phyloP scores from a whole-genome alignment of 371 early-diverging fungal species.

The Phascolomyces articulosus region DNA sequence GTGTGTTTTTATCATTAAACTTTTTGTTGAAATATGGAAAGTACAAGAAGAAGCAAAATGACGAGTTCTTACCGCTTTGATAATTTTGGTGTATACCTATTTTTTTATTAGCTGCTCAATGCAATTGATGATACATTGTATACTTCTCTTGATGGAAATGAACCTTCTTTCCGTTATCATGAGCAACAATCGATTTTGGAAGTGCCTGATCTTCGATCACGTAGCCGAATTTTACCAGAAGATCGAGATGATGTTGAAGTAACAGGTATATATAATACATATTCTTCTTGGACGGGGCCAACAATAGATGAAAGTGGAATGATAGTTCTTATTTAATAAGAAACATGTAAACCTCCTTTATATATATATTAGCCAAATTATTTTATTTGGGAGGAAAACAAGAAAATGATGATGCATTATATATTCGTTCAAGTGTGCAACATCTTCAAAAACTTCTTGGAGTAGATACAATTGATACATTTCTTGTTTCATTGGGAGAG shows the following conservation, averaged over 20 bases:
- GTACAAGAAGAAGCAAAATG: background rate
- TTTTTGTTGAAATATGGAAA: no score
- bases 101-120: conserved; percentile 40
- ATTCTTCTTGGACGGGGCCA: background rate
- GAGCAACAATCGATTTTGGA: conserved; percentile 29
- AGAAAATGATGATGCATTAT: conserved; percentile 22
- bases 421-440: conserved; percentile 35
- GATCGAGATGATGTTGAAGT: conserved; percentile 57
- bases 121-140: conserved; percentile 55
- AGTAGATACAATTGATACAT: conserved; percentile 49
- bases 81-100: background rate
- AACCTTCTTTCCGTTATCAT: conserved; percentile 36
- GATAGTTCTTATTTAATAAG: no score
- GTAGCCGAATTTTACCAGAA: conserved; percentile 39
- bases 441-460: conserved; percentile 44
- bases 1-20: background rate
- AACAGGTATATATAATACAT: conserved; percentile 37
- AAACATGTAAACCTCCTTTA: no score
- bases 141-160: conserved; percentile 29
- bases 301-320: no score
- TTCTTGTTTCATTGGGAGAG: conserved; percentile 41
- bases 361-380: conserved; percentile 41
- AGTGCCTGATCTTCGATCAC: conserved; percentile 47
- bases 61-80: no score
- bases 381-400: conserved; percentile 36